phyloP scores from a whole-genome alignment of 805 yeast species.

The Ogataea pini region DNA sequence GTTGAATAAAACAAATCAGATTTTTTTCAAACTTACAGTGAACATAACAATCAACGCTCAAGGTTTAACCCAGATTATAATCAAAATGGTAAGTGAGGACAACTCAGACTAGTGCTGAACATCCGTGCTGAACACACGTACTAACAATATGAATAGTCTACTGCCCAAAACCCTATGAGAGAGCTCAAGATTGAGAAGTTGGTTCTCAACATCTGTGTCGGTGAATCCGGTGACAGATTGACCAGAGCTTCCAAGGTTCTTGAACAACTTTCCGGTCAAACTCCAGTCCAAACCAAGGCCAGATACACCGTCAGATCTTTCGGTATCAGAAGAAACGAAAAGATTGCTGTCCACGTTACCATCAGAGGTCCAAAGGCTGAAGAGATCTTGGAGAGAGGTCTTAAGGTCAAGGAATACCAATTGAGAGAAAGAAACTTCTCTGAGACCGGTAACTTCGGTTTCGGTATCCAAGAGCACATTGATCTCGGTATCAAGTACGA shows the following conservation, averaged over 20 bases:
- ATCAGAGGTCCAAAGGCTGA: conserved; percentile 99
- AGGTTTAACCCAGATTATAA: conserved; percentile 3
- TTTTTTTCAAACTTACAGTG: neutral
- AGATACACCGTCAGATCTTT: conserved; percentile 99
- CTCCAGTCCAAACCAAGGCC: conserved; percentile 99
- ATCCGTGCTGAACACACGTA: neutral
- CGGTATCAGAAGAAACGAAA: conserved; percentile 99
- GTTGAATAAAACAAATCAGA: neutral
- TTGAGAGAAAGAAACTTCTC: conserved; percentile 93
- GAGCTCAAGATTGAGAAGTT: conserved; percentile 98
- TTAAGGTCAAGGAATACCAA: conserved; percentile 99
- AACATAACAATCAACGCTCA: neutral
- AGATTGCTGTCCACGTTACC: conserved; percentile 99
- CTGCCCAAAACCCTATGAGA: conserved; percentile 93
- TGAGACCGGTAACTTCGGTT: conserved; percentile 99
- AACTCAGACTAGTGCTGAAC: neutral
- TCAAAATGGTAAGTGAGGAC: conserved; percentile 4
- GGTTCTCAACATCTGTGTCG: conserved; percentile 99
- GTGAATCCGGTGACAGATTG: conserved; percentile 99
- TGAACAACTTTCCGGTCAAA: conserved; percentile 99
- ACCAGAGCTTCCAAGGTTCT: conserved; percentile 99
- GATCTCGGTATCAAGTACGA: conserved; percentile 99
- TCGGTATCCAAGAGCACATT: conserved; percentile 99
- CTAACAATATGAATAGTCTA: conserved; percentile 41
- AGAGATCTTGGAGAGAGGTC: conserved; percentile 99